Base-by-base conservation (phyloP, 495 filamentous ascomycete species). In the Hypoxylon perforatum region DNA sequence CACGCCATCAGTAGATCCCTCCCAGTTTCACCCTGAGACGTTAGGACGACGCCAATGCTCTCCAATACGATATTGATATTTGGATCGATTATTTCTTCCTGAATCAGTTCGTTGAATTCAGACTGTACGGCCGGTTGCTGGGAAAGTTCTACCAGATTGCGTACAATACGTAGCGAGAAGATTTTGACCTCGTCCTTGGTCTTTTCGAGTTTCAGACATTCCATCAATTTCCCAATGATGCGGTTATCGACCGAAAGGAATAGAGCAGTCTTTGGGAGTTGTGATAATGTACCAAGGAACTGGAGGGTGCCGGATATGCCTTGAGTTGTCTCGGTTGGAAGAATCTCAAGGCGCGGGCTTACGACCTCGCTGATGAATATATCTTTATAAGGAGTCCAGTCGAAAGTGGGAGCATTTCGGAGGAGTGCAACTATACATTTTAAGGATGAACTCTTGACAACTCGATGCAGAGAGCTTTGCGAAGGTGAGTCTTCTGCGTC, bases 161-260 rank as follows among this genome's bases (percentile, higher is more conserved):
- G 81, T 35, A 98, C 69, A 42, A 97, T 88, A 12, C 90, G 84
- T 18, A 99, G 78, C 1, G 93, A 85, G 72, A 91, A 97, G 0
- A 90, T 72, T 65, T 94, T 94, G 62, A 98, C 94, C 56, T 93
- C 89, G 63, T 97, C 93, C 72, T 93, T 96, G 6, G 90, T 87
- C 36, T 91, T 94, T 41, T 87, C 85, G 4, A 91, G 82, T 1
- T 80, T 83, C 12, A 98, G 76, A 69, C 88, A 91, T 60, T 92
- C 88, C 38, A 91, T 83, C 41, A 97, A 75, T 65, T 87, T 88
- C 7, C 79, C 80, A 23, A 98, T 71, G 28, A 96, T 81, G 23
- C 81, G 73, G 17, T 80, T 70, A 65, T 96, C 88, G 57, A 87
- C 76, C 1, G 84, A 80, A 15, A 99, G 80, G 70, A 93, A 91